Evolutionary conservation across 1,284 basidiomycete species (phyloP).

Genomic region (Boletus mariae): DNA sequence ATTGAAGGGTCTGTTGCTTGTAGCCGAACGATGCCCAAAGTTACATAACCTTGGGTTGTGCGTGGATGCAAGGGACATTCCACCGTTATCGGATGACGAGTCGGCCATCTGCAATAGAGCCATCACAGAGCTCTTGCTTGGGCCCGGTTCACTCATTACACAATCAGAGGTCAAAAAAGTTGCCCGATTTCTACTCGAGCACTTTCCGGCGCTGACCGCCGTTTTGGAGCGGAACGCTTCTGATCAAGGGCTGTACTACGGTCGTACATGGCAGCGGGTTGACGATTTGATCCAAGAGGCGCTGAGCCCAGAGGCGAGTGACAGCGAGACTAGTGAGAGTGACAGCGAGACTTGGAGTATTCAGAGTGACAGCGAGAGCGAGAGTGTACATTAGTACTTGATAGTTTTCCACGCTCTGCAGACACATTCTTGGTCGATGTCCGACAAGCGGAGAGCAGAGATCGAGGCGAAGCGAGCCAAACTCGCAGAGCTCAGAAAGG

Average conservation of each 20-base stretch:
- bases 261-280: neutral
- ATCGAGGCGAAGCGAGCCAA: slow-evolving; percentile 91
- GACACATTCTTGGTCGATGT: slow-evolving; percentile 23
- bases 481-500: slow-evolving; percentile 78
- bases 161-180: neutral
- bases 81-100: slow-evolving; percentile 6
- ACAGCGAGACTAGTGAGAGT: neutral
- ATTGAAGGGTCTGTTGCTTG: slow-evolving; percentile 10
- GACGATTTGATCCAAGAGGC: neutral
- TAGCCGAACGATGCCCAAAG: slow-evolving; percentile 15
- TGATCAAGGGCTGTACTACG: neutral
- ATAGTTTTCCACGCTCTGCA: slow-evolving; percentile 19
- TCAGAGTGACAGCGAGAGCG: neutral
- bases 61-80: slow-evolving; percentile 6
- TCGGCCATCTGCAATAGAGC: slow-evolving; percentile 1
- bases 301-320: neutral
- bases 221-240: neutral
- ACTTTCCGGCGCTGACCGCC: slow-evolving; percentile 1
- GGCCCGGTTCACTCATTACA: slow-evolving; percentile 3
- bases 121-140: slow-evolving; percentile 3
- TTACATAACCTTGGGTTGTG: slow-evolving; percentile 3
- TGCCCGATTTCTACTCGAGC: slow-evolving; percentile 5
- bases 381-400: neutral
- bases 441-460: slow-evolving; percentile 67
- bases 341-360: too few relatives aligned